phyloP scores from a whole-genome alignment of 371 early-diverging fungal genomes.

The Rhizopus arrhizus region DNA sequence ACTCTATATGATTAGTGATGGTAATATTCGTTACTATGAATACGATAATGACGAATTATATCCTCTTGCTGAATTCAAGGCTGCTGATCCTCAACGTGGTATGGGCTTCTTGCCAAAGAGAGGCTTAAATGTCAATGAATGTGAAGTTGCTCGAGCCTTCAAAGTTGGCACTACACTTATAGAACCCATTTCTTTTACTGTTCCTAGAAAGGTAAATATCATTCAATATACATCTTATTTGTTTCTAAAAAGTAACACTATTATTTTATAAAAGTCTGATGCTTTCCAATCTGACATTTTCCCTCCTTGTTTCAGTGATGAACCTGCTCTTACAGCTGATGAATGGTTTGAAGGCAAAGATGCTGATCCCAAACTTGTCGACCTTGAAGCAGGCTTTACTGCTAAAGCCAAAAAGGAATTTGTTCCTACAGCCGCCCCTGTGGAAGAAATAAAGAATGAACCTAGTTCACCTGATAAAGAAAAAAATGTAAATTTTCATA shows the following conservation, averaged over 20 bases:
- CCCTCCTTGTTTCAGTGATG: slow-evolving; percentile 84
- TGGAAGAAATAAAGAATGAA: slow-evolving; percentile 47
- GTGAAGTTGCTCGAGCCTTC: slow-evolving; percentile 91
- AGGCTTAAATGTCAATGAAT: slow-evolving; percentile 80
- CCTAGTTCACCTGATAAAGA: slow-evolving; percentile 47
- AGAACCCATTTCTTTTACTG: slow-evolving; percentile 96
- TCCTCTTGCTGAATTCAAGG: slow-evolving; percentile 84
- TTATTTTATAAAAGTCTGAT: slow-evolving; percentile 68
- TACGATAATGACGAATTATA: slow-evolving; percentile 84
- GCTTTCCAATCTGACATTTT: slow-evolving; percentile 96
- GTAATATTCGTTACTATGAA: slow-evolving; percentile 97
- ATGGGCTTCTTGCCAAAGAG: slow-evolving; percentile 94
- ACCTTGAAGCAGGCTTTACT: slow-evolving; percentile 81
- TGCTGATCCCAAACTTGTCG: slow-evolving; percentile 76
- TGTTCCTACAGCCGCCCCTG: slow-evolving; percentile 61
- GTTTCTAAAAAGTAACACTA: not conserved
- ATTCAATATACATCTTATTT: too few species aligned
- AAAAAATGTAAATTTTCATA: slow-evolving; percentile 58
- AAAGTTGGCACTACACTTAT: slow-evolving; percentile 85
- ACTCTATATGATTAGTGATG: slow-evolving; percentile 69
- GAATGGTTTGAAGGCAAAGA: slow-evolving; percentile 90
- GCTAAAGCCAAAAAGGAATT: slow-evolving; percentile 79
- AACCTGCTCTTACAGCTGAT: slow-evolving; percentile 85
- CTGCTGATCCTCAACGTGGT: slow-evolving; percentile 93
- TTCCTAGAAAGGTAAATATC: slow-evolving; percentile 85